Conservation (phyloP, 1,284 basidiomycete genomes). For the Heterobasidion parviporum region DNA sequence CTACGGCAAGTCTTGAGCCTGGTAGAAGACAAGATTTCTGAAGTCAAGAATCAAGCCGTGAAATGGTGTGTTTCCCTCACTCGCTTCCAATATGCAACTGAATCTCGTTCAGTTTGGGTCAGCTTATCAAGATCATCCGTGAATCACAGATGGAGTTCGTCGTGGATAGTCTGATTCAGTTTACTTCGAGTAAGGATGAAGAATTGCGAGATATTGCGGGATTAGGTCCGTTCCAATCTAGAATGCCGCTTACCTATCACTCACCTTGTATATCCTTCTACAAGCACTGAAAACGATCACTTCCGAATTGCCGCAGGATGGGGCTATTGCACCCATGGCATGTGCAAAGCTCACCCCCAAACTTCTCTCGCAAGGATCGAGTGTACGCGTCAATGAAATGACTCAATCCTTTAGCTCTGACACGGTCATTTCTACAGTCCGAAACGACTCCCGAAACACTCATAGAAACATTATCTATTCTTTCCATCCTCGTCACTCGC, state of each 20-base stretch:
- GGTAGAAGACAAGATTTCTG: constrained; percentile 90
- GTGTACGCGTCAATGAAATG: constrained; percentile 36
- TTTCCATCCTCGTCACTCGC: constrained; percentile 85
- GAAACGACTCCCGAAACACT: constrained; percentile 76
- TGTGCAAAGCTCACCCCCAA: constrained; percentile 84
- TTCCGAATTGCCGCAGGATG: constrained; percentile 76
- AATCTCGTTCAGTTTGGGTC: constrained; percentile 53
- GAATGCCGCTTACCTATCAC: not conserved
- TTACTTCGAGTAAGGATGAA: constrained; percentile 79
- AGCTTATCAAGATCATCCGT: constrained; percentile 80
- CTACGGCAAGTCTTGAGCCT: constrained; percentile 75
- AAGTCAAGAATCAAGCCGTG: constrained; percentile 97
- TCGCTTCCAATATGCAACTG: constrained; percentile 2
- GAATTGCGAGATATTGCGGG: constrained; percentile 91
- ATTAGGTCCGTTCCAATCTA: constrained; percentile 52
- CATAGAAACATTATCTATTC: constrained; percentile 85
- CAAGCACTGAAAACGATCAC: constrained; percentile 92
- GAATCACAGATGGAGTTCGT: constrained; percentile 79
- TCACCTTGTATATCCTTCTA: constrained; percentile 1
- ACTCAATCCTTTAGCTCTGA: not conserved
- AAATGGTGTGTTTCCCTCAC: constrained; percentile 59
- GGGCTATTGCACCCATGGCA: constrained; percentile 71
- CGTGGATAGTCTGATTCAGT: constrained; percentile 82
- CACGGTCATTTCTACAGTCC: constrained; percentile 27
- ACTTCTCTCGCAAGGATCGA: constrained; percentile 69